Conservation (phyloP, 768 basidiomycete genomes). For the Leucogyrophana mollusca region DNA sequence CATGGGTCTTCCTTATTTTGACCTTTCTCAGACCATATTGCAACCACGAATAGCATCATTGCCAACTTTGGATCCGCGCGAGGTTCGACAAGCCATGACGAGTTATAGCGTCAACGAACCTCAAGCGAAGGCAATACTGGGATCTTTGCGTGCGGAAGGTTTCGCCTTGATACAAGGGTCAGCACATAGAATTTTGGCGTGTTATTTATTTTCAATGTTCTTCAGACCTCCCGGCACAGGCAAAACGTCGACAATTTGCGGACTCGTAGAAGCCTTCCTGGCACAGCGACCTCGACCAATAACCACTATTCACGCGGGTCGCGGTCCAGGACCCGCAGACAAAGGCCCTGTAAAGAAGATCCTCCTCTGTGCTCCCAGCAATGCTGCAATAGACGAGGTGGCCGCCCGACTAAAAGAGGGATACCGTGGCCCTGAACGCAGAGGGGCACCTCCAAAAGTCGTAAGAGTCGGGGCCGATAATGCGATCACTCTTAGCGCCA, state of each 20-base stretch:
- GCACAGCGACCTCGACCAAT: slow-evolving; percentile 52
- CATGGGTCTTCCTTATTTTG: slow-evolving; percentile 78
- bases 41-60: slow-evolving; percentile 56
- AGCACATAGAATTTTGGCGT: slow-evolving; percentile 11
- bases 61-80: slow-evolving; percentile 43
- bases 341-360: slow-evolving; percentile 61
- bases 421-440: slow-evolving; percentile 56
- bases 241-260: slow-evolving; percentile 97
- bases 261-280: slow-evolving; percentile 83
- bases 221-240: slow-evolving; percentile 94
- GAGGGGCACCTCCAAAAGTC: slow-evolving; percentile 63
- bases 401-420: slow-evolving; percentile 83
- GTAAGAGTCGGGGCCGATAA: slow-evolving; percentile 86
- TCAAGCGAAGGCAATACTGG: slow-evolving; percentile 86
- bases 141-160: slow-evolving; percentile 67
- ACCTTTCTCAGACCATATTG: slow-evolving; percentile 69
- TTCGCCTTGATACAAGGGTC: slow-evolving; percentile 96
- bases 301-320: slow-evolving; percentile 51
- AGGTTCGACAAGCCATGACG: slow-evolving; percentile 65
- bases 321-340: slow-evolving; percentile 35
- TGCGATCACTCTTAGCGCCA: slow-evolving; percentile 74
- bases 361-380: slow-evolving; percentile 94
- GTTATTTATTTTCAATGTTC: slow-evolving; percentile 1
- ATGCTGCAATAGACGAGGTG: slow-evolving; percentile 98
- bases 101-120: slow-evolving; percentile 85